Evolutionary conservation across 106 monocot species (phyloP).

Genomic region (Vanilla planifolia): DNA sequence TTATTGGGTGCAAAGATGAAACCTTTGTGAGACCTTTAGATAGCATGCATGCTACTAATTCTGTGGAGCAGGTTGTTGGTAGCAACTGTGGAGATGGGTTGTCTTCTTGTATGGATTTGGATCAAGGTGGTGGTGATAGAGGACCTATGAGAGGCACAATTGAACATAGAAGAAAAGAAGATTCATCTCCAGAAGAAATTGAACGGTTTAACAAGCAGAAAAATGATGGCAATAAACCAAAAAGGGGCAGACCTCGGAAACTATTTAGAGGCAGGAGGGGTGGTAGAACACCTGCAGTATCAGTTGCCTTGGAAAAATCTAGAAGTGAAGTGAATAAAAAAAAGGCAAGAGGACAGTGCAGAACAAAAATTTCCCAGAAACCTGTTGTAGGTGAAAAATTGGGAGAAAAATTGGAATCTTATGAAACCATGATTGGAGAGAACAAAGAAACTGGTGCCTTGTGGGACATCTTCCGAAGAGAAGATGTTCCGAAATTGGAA

Average conservation of each 20-base stretch:
- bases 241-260: neutral
- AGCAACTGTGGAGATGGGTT: too few species aligned
- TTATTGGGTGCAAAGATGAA: too few species aligned
- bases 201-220: neutral
- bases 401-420: neutral
- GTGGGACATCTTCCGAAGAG: slow-evolving; percentile 60
- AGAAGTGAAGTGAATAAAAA: neutral
- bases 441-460: slow-evolving; percentile 34
- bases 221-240: neutral
- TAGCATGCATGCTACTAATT: too few species aligned
- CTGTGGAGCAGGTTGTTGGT: too few species aligned
- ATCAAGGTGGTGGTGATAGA: too few species aligned
- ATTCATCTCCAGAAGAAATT: neutral
- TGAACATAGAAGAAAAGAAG: neutral
- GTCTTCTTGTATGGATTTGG: too few species aligned
- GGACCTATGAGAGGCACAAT: neutral
- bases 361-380: neutral
- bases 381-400: neutral
- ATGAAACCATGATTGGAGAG: neutral
- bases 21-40: too few species aligned
- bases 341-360: neutral
- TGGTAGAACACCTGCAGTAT: too few species aligned
- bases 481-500: slow-evolving; percentile 37
- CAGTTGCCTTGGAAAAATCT: neutral
- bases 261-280: neutral